Evolutionary conservation across 305 asterid genomes (phyloP).

Genomic region (Ilex paraguariensis): DNA sequence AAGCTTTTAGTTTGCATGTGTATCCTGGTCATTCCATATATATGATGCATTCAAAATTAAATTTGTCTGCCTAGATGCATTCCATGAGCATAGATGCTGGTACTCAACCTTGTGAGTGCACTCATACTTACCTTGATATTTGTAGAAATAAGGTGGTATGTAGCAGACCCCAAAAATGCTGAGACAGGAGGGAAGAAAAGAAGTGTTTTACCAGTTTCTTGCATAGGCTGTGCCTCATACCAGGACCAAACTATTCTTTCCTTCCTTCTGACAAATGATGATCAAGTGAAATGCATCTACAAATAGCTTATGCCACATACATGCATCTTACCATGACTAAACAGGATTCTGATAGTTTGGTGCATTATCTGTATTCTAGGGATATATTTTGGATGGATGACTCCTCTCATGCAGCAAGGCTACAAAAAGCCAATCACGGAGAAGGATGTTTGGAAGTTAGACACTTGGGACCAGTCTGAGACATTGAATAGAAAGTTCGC

Average conservation of each 20-base stretch:
- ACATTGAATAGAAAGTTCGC: constrained; percentile 40
- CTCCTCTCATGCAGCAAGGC: constrained; percentile 79
- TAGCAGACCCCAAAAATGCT: too few relatives aligned
- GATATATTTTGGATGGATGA: constrained; percentile 38
- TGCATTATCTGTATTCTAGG: constrained; percentile 16
- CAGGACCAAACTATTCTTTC: neutral
- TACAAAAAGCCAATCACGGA: constrained; percentile 76
- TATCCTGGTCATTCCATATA: neutral
- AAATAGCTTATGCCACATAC: too few relatives aligned
- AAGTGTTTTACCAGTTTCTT: too few relatives aligned
- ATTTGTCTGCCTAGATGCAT: too few relatives aligned
- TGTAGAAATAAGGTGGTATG: too few relatives aligned
- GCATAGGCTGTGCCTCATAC: too few relatives aligned
- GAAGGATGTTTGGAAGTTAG: constrained; percentile 93
- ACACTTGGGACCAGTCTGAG: constrained; percentile 84
- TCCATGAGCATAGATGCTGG: too few relatives aligned
- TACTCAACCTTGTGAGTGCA: too few relatives aligned
- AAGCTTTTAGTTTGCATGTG: neutral
- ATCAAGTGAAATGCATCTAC: neutral
- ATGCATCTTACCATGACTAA: too few relatives aligned
- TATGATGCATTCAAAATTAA: too few relatives aligned
- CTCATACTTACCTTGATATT: too few relatives aligned
- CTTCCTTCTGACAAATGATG: neutral
- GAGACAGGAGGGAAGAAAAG: too few relatives aligned
- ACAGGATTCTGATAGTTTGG: neutral